Evolutionary conservation across 305 asterid genomes (phyloP), one percentile per base, ranked within the genome.

Genomic region (Fraxinus dipetala): DNA sequence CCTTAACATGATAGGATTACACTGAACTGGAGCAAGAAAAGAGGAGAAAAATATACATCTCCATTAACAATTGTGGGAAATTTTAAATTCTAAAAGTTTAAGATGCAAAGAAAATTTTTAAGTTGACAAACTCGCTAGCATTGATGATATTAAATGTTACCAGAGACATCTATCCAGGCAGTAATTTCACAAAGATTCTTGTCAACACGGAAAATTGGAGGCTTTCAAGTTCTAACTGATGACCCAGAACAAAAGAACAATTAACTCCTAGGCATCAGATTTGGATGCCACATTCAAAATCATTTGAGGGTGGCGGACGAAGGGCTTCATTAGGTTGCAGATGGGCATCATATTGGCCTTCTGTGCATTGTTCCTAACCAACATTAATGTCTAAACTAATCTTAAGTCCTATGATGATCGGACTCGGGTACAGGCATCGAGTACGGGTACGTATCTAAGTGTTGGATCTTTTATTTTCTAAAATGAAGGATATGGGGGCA

Each of bases 221-320:
- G 51, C 18, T 31, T 35, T 35, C 79, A 32, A 54, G 43, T 35
- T 74, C 80, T 35, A 43, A 34, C 78, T 63, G 30, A 56, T 38
- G 28, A 73, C 43, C 79, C 65, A 59, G 79, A 32, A 83, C 56
- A 14, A 26, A 38, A 65, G 38, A 16, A 24, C 4, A 61, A 18
- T 34, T 2, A 75, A 45, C 65, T 13, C 2, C 22, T 74, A 30
- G 36, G 24, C 72, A 16, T 75, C 20, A 26, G 14, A 67, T 51
- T 73, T 54, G 22, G 67, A 72, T 76, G 54, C 74, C 40, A 43
- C 51, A 4, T 65, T 24, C 77, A 79, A 43, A 69, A 20, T 84
- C 45, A 77, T 14, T 26, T 3, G 22, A 30, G 40, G 61, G 1
- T 24, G 35, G 65, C 1, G 1, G 78, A 34, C 59, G 67, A 63